A percentile compares a stretch with the other conserved stretches of the same genome.
phyloP scores from a whole-genome alignment of 2,329 filamentous ascomycete species.

The Orbilia ellipsospora region DNA sequence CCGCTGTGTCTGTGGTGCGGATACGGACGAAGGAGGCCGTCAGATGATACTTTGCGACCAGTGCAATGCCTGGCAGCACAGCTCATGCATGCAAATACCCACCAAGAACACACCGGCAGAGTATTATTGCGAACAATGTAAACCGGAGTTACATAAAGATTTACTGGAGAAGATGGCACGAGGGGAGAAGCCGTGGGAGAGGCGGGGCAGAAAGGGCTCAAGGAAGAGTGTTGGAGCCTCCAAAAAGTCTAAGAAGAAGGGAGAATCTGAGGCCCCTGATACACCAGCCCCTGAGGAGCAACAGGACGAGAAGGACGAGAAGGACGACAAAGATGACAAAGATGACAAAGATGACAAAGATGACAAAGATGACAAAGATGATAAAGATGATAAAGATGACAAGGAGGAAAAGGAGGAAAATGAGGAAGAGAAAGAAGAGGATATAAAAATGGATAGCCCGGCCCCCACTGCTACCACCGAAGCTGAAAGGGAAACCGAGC shows the following conservation, averaged over 20 bases:
- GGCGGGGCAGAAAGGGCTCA: conserved; percentile 71
- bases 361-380: conserved; percentile 57
- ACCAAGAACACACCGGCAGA: conserved; percentile 77
- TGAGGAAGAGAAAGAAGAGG: conserved; percentile 63
- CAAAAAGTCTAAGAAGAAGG: conserved; percentile 57
- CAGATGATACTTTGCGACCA: conserved; percentile 96
- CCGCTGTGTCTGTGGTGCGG: conserved; percentile 90
- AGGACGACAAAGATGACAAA: background rate
- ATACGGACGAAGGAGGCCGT: conserved; percentile 85
- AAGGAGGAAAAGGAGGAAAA: conserved; percentile 17
- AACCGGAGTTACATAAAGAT: conserved; percentile 82
- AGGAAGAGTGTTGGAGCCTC: conserved; percentile 62
- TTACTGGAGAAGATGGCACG: conserved; percentile 80
- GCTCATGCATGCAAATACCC: conserved; percentile 89
- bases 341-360: conserved; percentile 15
- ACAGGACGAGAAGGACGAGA: conserved; percentile 6
- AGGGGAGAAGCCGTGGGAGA: conserved; percentile 91
- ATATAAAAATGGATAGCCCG: conserved; percentile 55
- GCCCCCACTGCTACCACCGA: conserved; percentile 53
- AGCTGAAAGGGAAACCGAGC: conserved; percentile 25
- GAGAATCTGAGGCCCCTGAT: conserved; percentile 46
- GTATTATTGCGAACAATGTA: conserved; percentile 94
- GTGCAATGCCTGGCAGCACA: conserved; percentile 96
- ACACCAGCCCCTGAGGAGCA: conserved; percentile 35
- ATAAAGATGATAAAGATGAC: background rate